Conservation (phyloP, 2,329 filamentous ascomycete genomes). For the Myriosclerotinia curreyana region DNA sequence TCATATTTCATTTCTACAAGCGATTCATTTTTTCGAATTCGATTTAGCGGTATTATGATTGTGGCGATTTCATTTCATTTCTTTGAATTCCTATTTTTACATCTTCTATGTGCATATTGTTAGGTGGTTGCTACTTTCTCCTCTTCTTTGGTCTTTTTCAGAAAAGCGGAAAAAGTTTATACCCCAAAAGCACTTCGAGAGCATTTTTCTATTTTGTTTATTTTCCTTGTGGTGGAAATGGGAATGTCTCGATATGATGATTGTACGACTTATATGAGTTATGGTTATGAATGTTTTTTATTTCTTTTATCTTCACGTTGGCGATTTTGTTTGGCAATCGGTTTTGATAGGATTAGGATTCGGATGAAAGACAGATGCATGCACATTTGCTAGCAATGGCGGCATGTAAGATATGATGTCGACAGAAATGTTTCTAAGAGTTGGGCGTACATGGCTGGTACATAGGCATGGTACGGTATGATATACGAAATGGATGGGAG, state of each 20-base stretch:
- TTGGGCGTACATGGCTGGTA: slow-evolving; percentile 19
- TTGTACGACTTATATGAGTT: slow-evolving; percentile 38
- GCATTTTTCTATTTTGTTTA: slow-evolving; percentile 1
- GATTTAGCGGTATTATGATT: slow-evolving; percentile 30
- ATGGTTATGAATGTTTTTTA: slow-evolving; percentile 33
- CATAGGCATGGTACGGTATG: slow-evolving; percentile 8
- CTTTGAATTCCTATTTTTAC: slow-evolving; percentile 25
- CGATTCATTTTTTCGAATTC: slow-evolving; percentile 25
- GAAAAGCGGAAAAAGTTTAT: slow-evolving; percentile 34
- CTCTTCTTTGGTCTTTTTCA: slow-evolving; percentile 30
- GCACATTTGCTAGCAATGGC: slow-evolving; percentile 19
- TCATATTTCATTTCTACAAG: slow-evolving; percentile 25
- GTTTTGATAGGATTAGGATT: slow-evolving; percentile 7
- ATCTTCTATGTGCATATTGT: slow-evolving; percentile 30
- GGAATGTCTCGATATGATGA: slow-evolving; percentile 35
- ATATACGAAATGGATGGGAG: not conserved
- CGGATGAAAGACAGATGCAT: slow-evolving; percentile 10
- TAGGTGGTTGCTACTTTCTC: slow-evolving; percentile 30
- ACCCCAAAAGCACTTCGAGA: slow-evolving; percentile 32
- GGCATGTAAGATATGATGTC: slow-evolving; percentile 21
- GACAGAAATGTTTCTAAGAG: slow-evolving; percentile 4
- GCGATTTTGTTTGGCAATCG: slow-evolving; percentile 8
- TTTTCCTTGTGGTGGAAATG: slow-evolving; percentile 21
- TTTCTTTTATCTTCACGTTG: slow-evolving; percentile 20
- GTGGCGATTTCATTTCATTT: slow-evolving; percentile 26